These are phyloP conservation scores for Leishmania guyanensis DNA, from an alignment of 208 protist genomes.

Conservation along the genomic window DNA sequence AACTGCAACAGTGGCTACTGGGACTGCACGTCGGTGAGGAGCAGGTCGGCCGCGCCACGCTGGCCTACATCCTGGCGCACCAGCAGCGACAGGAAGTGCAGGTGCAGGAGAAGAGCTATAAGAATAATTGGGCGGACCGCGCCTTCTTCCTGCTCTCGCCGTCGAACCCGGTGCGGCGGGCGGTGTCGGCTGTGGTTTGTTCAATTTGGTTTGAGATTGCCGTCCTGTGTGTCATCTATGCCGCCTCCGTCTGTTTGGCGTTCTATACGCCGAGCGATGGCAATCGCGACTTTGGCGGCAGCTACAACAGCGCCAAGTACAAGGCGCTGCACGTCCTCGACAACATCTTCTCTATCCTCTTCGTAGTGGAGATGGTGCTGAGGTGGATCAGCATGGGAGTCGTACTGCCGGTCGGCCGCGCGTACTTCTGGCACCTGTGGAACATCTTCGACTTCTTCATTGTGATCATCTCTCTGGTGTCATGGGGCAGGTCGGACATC, in stretches of 20 bases:
- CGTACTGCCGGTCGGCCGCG: conserved; percentile 60
- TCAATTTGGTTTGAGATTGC: conserved; percentile 70
- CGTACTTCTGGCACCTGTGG: conserved; percentile 91
- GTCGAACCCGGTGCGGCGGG: conserved; percentile 56
- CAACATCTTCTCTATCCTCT: conserved; percentile 85
- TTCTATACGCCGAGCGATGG: conserved; percentile 57
- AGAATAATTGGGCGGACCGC: conserved; percentile 68
- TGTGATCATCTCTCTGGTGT: conserved; percentile 83
- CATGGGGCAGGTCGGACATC: conserved; percentile 42
- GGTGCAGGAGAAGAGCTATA: conserved; percentile 39
- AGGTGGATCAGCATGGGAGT: conserved; percentile 90
- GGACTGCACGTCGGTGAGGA: conserved; percentile 91
- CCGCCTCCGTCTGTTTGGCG: conserved; percentile 78
- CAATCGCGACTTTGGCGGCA: conserved; percentile 67
- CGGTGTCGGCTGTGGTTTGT: conserved; percentile 47
- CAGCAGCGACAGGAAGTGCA: conserved; percentile 62
- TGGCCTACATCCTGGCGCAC: conserved; percentile 86
- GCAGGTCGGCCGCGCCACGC: conserved; percentile 86
- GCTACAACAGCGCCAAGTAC: conserved; percentile 71
- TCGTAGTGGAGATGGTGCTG: conserved; percentile 86
- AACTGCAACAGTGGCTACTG: conserved; percentile 88
- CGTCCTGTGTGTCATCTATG: conserved; percentile 71
- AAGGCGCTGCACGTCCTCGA: conserved; percentile 77
- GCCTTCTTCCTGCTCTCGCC: conserved; percentile 70
- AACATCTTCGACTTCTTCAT: conserved; percentile 92